Evolutionary conservation across 495 filamentous ascomycete genomes (phyloP).

Genomic region (Podospora pseudoanserina): DNA sequence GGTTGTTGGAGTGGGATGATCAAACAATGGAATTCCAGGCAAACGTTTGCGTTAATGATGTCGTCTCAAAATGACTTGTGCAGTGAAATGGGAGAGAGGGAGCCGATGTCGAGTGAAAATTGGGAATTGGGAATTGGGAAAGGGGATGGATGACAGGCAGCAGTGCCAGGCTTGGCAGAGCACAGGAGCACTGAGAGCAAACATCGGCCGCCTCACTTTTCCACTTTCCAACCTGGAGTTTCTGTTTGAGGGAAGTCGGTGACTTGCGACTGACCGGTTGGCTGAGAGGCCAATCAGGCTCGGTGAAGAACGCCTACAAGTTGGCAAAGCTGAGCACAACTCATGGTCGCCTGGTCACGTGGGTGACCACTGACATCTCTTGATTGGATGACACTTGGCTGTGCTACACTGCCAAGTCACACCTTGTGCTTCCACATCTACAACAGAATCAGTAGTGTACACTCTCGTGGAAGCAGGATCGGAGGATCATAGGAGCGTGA

Average conservation of each 20-base stretch:
- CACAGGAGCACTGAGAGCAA: background rate
- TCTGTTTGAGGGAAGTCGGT: background rate
- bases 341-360: background rate
- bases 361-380: background rate
- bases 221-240: background rate
- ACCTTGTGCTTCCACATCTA: background rate
- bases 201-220: slow-evolving; percentile 4
- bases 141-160: background rate
- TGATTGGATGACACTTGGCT: background rate
- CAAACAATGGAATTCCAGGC: background rate
- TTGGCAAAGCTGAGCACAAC: background rate
- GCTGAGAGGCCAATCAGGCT: background rate
- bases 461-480: background rate
- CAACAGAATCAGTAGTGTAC: background rate
- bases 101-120: background rate
- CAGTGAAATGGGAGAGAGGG: background rate
- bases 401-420: background rate
- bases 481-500: background rate
- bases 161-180: background rate
- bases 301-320: background rate
- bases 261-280: slow-evolving; percentile 1
- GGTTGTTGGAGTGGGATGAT: background rate
- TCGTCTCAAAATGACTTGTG: background rate
- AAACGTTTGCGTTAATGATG: background rate
- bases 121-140: no score